Conservation (phyloP, 805 yeast genomes). For the Hanseniaspora thailandica region DNA sequence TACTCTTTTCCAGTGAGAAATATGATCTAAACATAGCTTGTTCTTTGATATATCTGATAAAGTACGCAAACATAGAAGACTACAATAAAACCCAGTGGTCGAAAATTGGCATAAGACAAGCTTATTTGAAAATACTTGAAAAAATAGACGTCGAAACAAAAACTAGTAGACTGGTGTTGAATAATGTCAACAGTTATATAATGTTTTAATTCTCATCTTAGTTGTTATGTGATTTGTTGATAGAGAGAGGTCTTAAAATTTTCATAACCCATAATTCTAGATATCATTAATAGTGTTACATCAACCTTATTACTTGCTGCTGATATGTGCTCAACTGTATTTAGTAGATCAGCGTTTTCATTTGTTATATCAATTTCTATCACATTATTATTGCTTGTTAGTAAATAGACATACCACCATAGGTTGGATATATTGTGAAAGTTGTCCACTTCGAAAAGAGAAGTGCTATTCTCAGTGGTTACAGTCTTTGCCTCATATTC, state of each 20-base stretch:
- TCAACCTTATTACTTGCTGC: neutral
- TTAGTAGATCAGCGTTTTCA: neutral
- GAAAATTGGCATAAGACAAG: slow-evolving; percentile 1
- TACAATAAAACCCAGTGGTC: neutral
- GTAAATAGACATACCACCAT: slow-evolving; percentile 12
- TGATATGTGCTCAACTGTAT: neutral
- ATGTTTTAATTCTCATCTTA: neutral
- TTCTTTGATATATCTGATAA: neutral
- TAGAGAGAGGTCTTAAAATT: neutral
- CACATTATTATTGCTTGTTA: neutral
- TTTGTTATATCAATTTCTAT: neutral
- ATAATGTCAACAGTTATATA: slow-evolving; percentile 7
- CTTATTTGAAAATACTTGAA: neutral
- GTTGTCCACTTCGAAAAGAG: slow-evolving; percentile 6
- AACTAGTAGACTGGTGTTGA: slow-evolving; percentile 4
- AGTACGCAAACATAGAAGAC: neutral
- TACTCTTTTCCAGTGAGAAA: slow-evolving; percentile 5
- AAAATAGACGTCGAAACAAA: neutral
- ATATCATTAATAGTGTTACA: slow-evolving; percentile 5
- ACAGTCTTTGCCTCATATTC: neutral
- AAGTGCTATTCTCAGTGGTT: no score
- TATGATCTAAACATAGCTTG: slow-evolving; percentile 8
- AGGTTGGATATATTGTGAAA: slow-evolving; percentile 8
- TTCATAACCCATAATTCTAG: neutral
- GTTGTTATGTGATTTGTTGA: neutral